Evolutionary conservation across 345 rosid genomes (phyloP).

Genomic region (Eucalyptus tenuipes): DNA sequence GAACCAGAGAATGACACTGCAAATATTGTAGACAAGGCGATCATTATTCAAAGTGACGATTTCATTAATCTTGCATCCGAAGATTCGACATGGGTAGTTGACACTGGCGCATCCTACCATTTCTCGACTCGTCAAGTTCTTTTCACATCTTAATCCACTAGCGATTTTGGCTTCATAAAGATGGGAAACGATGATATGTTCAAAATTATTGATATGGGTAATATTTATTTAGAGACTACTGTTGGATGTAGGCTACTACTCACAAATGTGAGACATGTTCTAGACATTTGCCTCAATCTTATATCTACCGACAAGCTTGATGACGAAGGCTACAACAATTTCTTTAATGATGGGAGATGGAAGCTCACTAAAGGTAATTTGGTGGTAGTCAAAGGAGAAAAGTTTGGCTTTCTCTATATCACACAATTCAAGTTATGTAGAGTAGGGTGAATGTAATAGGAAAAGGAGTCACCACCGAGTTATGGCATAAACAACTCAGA

Average conservation of each 20-base stretch:
- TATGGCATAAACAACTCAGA: neutral
- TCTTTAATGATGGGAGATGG: neutral
- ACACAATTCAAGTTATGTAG: no score
- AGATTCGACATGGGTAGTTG: neutral
- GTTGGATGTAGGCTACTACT: neutral
- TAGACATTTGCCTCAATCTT: neutral
- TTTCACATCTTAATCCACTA: neutral
- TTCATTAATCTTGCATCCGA: neutral
- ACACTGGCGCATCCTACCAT: neutral
- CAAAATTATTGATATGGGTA: neutral
- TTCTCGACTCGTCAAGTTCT: neutral
- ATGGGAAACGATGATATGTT: neutral
- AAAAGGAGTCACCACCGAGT: neutral
- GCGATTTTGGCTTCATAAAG: neutral
- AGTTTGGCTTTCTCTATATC: no score
- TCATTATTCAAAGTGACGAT: neutral
- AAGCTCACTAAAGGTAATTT: no score
- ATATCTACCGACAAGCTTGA: neutral
- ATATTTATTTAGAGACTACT: neutral
- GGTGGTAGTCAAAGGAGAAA: no score
- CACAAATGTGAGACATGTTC: neutral
- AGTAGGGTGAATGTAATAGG: no score
- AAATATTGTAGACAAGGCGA: neutral
- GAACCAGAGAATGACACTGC: neutral
- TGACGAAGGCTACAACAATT: neutral